phyloP scores from a whole-genome alignment of 2,329 filamentous ascomycete genomes.

The Neofusicoccum laricinum region DNA sequence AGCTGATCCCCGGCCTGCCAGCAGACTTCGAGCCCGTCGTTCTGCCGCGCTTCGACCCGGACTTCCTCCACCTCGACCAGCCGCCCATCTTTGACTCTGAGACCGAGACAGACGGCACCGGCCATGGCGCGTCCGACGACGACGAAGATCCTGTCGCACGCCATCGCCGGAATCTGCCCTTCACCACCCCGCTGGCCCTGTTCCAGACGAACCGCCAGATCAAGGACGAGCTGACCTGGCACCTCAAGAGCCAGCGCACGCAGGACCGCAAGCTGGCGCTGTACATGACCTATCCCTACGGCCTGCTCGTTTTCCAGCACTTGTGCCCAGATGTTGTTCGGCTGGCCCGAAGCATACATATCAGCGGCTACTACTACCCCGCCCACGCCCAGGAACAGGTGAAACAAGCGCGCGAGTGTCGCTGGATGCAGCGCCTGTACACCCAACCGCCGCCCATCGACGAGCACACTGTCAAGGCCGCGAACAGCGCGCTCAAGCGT shows the following conservation, averaged over 20 bases:
- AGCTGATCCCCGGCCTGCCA: constrained; percentile 33
- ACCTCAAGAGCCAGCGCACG: constrained; percentile 26
- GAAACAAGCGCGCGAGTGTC: neutral
- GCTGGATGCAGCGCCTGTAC: constrained; percentile 9
- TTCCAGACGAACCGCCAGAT: constrained; percentile 32
- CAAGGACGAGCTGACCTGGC: constrained; percentile 34
- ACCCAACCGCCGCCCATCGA: constrained; percentile 22
- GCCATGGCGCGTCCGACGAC: neutral
- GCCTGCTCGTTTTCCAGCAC: constrained; percentile 39
- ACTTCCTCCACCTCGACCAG: constrained; percentile 12
- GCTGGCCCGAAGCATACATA: constrained; percentile 40
- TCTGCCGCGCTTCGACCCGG: constrained; percentile 13
- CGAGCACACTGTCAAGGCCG: constrained; percentile 20
- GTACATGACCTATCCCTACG: constrained; percentile 40
- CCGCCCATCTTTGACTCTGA: neutral
- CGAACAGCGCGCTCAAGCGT: constrained; percentile 28
- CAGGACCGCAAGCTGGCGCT: constrained; percentile 32
- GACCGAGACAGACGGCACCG: neutral
- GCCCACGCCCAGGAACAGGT: constrained; percentile 15
- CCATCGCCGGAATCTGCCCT: constrained; percentile 17
- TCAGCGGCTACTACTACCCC: constrained; percentile 35
- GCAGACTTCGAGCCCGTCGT: constrained; percentile 29
- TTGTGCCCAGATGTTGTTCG: constrained; percentile 38
- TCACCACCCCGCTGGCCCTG: constrained; percentile 27
- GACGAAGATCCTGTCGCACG: neutral